Evolutionary conservation across 208 protist genomes (phyloP), one percentile per base, ranked within the genome.

Genomic region (Leptomonas pyrrhocoris): DNA sequence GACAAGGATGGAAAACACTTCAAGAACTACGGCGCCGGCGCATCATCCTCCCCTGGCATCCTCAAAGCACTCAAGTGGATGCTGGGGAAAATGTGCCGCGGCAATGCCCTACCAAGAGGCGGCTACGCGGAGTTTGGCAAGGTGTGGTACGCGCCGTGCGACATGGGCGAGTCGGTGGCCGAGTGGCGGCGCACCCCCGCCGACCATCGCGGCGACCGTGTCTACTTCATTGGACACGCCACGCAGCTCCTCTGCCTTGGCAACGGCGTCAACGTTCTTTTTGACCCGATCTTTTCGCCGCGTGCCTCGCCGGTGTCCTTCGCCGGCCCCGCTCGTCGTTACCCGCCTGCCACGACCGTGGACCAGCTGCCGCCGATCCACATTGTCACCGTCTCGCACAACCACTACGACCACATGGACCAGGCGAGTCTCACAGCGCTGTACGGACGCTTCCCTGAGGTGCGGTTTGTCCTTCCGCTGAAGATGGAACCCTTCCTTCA

Each of bases 381-480:
- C 75, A 84, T 94, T 31, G 78, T 95, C 19, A 65, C 86, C 27
- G 40, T 97, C 23, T 92, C 83, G 30, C 93, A 97, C 77, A 92
- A 94, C 68, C 93, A 97, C 77, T 96, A 93, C 73, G 93, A 97
- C 62, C 91, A 97, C 76, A 77, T 97, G 34, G 84, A 94, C 68
- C 49, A 77, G 73, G 8, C 57, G 0, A 77, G 75, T 16, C 36
- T 94, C 1, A 49, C 49, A 23, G 48, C 68, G 18, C 21, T 97
- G 7, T 57, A 61, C 23, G 43, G 74, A 28, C 75, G 68, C 27
- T 83, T 80, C 68, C 83, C 81, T 16, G 62, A 80, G 21, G 68
- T 67, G 42, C 51, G 42, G 2, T 92, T 88, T 45, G 81, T 88
- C 3, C 79, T 93, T 40, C 93, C 93, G 21, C 72, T 86, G 18